Conservation (phyloP, 768 basidiomycete species). For the Cystofilobasidium ferigula region DNA sequence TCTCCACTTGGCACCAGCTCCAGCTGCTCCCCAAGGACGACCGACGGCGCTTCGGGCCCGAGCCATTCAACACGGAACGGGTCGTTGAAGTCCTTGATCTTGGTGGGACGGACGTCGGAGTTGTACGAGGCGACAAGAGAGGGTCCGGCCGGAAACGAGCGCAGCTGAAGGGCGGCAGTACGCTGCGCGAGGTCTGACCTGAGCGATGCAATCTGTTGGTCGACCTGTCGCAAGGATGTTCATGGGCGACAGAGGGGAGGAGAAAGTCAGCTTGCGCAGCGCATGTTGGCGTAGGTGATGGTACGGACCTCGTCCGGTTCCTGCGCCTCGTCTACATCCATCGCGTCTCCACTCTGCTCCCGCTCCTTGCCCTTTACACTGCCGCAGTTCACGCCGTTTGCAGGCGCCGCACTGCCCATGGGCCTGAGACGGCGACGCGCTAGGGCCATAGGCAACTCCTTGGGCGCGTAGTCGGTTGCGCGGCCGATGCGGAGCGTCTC, state of each 20-base stretch:
- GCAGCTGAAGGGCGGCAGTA: slow-evolving; percentile 49
- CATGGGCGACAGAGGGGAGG: neutral
- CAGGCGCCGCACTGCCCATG: neutral
- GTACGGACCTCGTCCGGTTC: slow-evolving; percentile 22
- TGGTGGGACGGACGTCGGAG: slow-evolving; percentile 34
- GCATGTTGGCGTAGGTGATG: neutral
- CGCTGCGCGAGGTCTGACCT: slow-evolving; percentile 37
- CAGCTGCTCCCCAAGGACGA: slow-evolving; percentile 66
- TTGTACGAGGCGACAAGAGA: slow-evolving; percentile 48
- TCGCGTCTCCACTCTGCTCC: slow-evolving; percentile 25
- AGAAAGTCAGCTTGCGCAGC: neutral
- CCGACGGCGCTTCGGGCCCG: slow-evolving; percentile 45
- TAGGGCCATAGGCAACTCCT: slow-evolving; percentile 29
- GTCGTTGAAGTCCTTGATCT: slow-evolving; percentile 65
- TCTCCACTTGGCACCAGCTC: slow-evolving; percentile 37
- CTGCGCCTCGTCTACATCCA: slow-evolving; percentile 19
- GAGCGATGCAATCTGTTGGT: slow-evolving; percentile 55
- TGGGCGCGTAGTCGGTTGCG: slow-evolving; percentile 34
- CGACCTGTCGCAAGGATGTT: slow-evolving; percentile 43
- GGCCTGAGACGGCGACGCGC: slow-evolving; percentile 22
- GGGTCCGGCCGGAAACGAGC: slow-evolving; percentile 44
- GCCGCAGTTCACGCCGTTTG: slow-evolving; percentile 25
- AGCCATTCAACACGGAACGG: slow-evolving; percentile 79
- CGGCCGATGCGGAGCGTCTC: slow-evolving; percentile 39
- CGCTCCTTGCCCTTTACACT: slow-evolving; percentile 18